A percentile compares a stretch with the other conserved stretches of the same genome.
Conservation (phyloP, 169 alveolate genomes). For the Plasmodium relictum region DNA sequence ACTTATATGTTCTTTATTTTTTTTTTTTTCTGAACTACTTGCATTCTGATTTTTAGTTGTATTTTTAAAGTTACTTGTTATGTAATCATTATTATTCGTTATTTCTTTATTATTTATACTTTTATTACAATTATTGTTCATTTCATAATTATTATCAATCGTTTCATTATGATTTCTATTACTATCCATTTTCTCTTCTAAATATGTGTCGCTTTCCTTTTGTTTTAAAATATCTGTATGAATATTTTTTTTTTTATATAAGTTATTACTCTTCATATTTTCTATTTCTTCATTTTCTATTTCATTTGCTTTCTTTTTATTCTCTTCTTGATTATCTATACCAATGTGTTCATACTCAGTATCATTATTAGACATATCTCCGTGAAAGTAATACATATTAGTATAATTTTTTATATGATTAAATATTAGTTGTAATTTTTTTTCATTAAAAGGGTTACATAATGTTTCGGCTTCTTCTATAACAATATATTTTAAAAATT, state of each 20-base stretch:
- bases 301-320: neutral
- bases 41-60: neutral
- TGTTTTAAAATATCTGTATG: neutral
- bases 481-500: slow-evolving; percentile 66
- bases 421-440: slow-evolving; percentile 58
- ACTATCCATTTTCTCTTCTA: no score
- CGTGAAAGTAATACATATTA: slow-evolving; percentile 70
- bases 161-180: no score
- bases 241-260: neutral
- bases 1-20: neutral
- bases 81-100: no score
- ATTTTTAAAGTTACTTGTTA: neutral
- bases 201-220: neutral
- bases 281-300: neutral
- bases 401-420: slow-evolving; percentile 67
- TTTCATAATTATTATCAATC: neutral
- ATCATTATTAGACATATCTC: neutral
- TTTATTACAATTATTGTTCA: neutral
- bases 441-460: slow-evolving; percentile 71
- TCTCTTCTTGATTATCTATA: neutral
- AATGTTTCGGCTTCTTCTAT: slow-evolving; percentile 68
- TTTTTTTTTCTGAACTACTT: neutral
- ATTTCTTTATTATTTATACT: neutral
- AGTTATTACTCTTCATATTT: neutral
- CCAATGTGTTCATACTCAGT: neutral